Base-by-base conservation (phyloP, 305 asterid genomes). In the Solanum chacoense region DNA sequence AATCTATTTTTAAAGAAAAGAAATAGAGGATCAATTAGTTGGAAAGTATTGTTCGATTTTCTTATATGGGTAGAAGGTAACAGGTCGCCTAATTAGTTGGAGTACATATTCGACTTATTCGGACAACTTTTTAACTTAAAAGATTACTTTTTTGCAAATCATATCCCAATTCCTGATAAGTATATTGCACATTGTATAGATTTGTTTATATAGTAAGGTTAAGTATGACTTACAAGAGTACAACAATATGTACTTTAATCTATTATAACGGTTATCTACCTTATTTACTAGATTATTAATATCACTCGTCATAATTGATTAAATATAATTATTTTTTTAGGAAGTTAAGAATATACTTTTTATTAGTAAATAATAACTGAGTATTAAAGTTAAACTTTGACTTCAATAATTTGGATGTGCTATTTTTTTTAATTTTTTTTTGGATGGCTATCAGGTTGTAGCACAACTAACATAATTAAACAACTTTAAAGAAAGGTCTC, bases 1-100 rank as follows among this genome's bases (percentile, higher is more conserved):
- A 28, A 12, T 28, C 20, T 28, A 11, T 71, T 71, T 13, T 71
- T 28, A 13, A 1, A 6, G 22, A 71, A 28, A 13, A 71, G 11
- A 71, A 71, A 71, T 71, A 71, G n/a, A 13, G 35, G 77, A 0
- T 7, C 20, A 8, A 72, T 72, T 72, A 72, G 77, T 72, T 72
- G 3, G 3, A 13, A 0, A 0, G 0, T 6, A 16, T n/a, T 26
- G 0, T 28, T 71, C 0, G 35, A 13, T 1, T 71, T 67, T 67
- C 14, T 63, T 0, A 18, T 18, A 55, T 55, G 67, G 1, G 11
- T 18, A 20, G 26, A 59, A 3, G 5, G 0, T 59, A 59, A 20
- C 69, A n/a, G 0, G 4, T 65, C 28, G 9, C 16, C 4, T 26
- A 29, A 71, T 71, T 71, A 28, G 76, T 71, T 12, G 11, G 2